Percentiles rank a stretch among this genome's conserved stretches.
Conservation (phyloP, 768 basidiomycete genomes). For the Auriscalpium orientale region DNA sequence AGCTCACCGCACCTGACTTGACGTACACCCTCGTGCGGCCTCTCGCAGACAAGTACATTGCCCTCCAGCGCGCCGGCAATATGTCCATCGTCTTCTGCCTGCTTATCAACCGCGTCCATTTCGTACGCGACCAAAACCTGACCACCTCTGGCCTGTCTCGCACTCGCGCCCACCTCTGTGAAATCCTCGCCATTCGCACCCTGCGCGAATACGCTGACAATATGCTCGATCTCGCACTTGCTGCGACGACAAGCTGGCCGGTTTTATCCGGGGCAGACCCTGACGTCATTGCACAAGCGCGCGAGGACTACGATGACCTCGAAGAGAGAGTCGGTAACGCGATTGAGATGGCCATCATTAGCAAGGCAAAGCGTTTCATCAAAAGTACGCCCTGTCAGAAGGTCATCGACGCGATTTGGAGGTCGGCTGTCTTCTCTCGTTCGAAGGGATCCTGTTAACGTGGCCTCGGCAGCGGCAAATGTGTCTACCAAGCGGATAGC, state of each 20-base stretch:
- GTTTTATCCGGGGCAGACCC: constrained; percentile 72
- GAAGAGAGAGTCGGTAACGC: constrained; percentile 85
- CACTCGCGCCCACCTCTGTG: constrained; percentile 78
- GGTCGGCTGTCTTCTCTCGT: constrained; percentile 32
- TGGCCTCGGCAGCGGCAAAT: constrained; percentile 56
- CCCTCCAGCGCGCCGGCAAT: constrained; percentile 66
- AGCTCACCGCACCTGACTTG: constrained; percentile 81
- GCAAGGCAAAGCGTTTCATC: constrained; percentile 83
- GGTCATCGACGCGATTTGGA: constrained; percentile 81
- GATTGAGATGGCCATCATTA: constrained; percentile 86
- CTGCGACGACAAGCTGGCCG: constrained; percentile 72
- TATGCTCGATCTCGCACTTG: constrained; percentile 60
- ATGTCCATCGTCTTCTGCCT: constrained; percentile 83
- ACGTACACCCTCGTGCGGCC: constrained; percentile 88
- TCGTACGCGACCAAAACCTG: constrained; percentile 69
- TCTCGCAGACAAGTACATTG: constrained; percentile 77
- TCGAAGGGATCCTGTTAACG: constrained; percentile 14
- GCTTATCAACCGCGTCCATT: constrained; percentile 81
- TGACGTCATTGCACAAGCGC: constrained; percentile 47
- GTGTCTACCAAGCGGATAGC: constrained; percentile 86
- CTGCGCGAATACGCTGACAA: constrained; percentile 66
- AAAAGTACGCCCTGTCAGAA: constrained; percentile 85
- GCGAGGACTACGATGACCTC: constrained; percentile 61
- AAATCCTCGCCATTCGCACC: constrained; percentile 78
- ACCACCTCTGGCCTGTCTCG: constrained; percentile 61